These are phyloP conservation scores for Pythium aristosporum DNA, from an alignment of 352 stramenopile species.

Conservation along the genomic window DNA sequence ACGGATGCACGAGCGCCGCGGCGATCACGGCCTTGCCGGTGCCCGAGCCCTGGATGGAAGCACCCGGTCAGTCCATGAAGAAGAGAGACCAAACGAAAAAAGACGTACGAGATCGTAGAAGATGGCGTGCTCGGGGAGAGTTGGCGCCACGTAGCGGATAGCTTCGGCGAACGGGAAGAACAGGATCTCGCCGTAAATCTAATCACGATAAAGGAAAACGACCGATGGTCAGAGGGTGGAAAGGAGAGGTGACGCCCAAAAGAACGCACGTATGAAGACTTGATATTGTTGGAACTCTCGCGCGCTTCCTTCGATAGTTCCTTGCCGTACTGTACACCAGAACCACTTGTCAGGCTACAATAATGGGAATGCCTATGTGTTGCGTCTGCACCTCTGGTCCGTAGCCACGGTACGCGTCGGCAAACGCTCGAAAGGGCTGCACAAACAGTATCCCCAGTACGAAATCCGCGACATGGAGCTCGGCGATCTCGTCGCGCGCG, in stretches of 20 bases:
- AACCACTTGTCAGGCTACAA: not conserved
- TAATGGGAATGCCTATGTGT: not conserved
- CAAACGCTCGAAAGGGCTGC: slow-evolving; percentile 64
- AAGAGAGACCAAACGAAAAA: not conserved
- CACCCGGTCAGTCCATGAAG: not conserved
- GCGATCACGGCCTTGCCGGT: slow-evolving; percentile 81
- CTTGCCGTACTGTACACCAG: slow-evolving; percentile 70
- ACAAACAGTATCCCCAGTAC: slow-evolving; percentile 80
- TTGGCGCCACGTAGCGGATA: slow-evolving; percentile 60
- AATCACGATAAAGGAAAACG: not conserved
- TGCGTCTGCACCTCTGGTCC: slow-evolving; percentile 45
- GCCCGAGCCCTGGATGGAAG: slow-evolving; percentile 57
- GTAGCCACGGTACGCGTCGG: slow-evolving; percentile 61
- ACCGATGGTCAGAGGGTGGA: not conserved
- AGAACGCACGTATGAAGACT: slow-evolving; percentile 65
- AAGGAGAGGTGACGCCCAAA: not conserved
- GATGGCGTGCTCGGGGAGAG: slow-evolving; percentile 62
- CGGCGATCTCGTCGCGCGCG: slow-evolving; percentile 64
- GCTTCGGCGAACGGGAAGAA: slow-evolving; percentile 85
- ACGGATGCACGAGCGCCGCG: slow-evolving; percentile 73
- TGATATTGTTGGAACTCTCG: slow-evolving; percentile 77
- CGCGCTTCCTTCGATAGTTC: slow-evolving; percentile 78
- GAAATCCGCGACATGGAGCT: slow-evolving; percentile 79
- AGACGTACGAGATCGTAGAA: slow-evolving; percentile 79
- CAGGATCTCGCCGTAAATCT: slow-evolving; percentile 85